Base-by-base conservation (phyloP, 2,329 filamentous ascomycete genomes). In the Orbilia blumenaviensis region DNA sequence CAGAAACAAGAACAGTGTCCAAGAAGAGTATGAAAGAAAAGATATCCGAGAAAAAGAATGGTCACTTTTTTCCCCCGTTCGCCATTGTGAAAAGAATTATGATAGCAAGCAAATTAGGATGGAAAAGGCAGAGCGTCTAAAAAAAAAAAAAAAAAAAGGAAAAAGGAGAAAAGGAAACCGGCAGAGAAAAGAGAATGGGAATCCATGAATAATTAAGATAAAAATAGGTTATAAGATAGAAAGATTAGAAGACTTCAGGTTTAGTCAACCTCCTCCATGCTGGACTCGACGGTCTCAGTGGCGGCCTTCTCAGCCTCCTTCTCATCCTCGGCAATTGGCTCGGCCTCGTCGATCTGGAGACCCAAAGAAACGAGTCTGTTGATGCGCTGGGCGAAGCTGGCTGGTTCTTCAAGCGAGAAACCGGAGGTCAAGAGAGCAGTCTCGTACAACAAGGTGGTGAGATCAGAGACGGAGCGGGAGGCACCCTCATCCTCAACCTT, bases 261-360 rank as follows among this genome's bases (percentile, higher is more conserved):
- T 87, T 96, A 99, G 89, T 99, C 95, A 84, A 99, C 95, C 90
- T 99, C 95, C 90, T 99, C 95, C 95, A 99, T 99, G 84, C 94
- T 91, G 87, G 91, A 96, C 89, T 97, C 93, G 81, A 90, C 91
- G 79, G 91, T 86, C 84, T 88, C 88, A 79, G 86, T 86, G 16
- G 77, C 78, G 10, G 78, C 86, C 71, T 89, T 84, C 78, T 86
- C 87, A 68, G 88, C 88, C 42, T 84, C 83, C 66, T 83, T 83
- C 77, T 86, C 86, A 67, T 86, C 85, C 77, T 87, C 87, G 79
- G 86, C 86, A 71, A 89, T 88, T 85, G 96, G 93, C 71, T 92
- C 89, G 16, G 74, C 18, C 87, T 97, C 94, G 81, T 98, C 94
- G 79, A 99, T 92, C 89, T 98, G 97, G 84, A 99, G 88, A 81